A percentile compares a stretch with the other conserved stretches of the same genome.
These are phyloP conservation scores for Torulaspora quercuum DNA, from an alignment of 805 yeast genomes.

Conservation along the genomic window DNA sequence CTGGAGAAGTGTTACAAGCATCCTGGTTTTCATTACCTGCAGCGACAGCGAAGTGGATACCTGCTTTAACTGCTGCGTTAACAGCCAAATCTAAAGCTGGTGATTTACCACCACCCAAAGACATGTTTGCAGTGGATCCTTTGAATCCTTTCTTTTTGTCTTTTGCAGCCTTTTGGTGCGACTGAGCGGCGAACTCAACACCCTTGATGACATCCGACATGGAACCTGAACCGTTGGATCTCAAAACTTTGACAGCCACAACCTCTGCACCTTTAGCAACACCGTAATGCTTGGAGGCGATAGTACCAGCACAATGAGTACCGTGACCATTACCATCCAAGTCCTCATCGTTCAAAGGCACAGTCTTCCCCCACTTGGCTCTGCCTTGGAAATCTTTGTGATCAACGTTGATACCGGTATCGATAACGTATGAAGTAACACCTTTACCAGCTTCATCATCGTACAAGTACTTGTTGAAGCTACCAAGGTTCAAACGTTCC, in stretches of 20 bases:
- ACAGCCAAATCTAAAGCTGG: constrained; percentile 84
- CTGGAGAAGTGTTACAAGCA: constrained; percentile 91
- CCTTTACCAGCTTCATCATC: constrained; percentile 76
- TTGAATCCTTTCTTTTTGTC: constrained; percentile 61
- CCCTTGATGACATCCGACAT: constrained; percentile 84
- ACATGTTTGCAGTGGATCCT: constrained; percentile 89
- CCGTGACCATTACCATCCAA: constrained; percentile 92
- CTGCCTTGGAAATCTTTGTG: constrained; percentile 82
- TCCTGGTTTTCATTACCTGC: constrained; percentile 94
- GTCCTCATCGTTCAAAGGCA: constrained; percentile 67
- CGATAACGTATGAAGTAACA: constrained; percentile 83
- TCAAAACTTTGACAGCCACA: constrained; percentile 80
- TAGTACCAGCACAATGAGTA: constrained; percentile 96
- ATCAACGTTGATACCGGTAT: constrained; percentile 76
- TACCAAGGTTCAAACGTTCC: constrained; percentile 60
- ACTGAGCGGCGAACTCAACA: constrained; percentile 76
- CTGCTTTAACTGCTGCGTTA: constrained; percentile 83
- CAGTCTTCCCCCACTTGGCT: constrained; percentile 81
- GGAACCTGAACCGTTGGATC: constrained; percentile 77
- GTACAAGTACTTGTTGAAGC: constrained; percentile 69
- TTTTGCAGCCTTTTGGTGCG: constrained; percentile 52
- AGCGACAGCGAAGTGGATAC: constrained; percentile 90
- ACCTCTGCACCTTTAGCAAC: constrained; percentile 76
- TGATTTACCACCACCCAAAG: constrained; percentile 90
- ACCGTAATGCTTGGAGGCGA: constrained; percentile 76